These are phyloP conservation scores for Mychonastes homosphaera DNA, from an alignment of 139 green algal genomes.

Conservation along the genomic window DNA sequence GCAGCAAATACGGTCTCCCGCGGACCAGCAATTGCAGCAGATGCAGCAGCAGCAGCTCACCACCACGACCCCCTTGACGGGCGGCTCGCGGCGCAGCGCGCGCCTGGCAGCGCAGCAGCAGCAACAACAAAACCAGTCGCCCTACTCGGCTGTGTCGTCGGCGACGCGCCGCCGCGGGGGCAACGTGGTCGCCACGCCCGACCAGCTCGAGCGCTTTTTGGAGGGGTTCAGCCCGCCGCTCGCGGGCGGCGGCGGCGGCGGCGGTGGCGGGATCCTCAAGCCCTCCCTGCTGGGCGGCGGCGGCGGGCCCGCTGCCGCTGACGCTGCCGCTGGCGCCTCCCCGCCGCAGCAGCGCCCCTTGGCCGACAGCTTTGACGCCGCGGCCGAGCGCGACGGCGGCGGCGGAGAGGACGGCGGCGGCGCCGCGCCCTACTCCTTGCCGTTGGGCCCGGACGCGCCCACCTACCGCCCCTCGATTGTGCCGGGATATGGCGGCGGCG, in stretches of 20 bases:
- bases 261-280: too few relatives aligned
- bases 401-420: neutral
- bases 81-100: too few relatives aligned
- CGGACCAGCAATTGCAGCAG: too few relatives aligned
- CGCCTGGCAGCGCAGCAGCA: too few relatives aligned
- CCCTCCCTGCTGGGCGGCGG: neutral
- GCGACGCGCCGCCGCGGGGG: neutral
- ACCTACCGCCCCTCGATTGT: constrained; percentile 18
- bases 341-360: neutral
- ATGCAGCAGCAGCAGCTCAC: too few relatives aligned
- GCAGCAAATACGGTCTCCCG: too few relatives aligned
- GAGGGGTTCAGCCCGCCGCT: constrained; percentile 8
- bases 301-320: neutral
- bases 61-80: too few relatives aligned
- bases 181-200: constrained; percentile 23
- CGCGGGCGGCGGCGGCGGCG: neutral
- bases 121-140: constrained; percentile 10
- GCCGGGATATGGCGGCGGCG: too few relatives aligned
- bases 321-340: neutral
- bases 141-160: constrained; percentile 10
- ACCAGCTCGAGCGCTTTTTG: constrained; percentile 29
- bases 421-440: neutral
- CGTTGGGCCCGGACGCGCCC: constrained; percentile 12
- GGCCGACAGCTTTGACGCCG: neutral
- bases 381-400: neutral